These are phyloP conservation scores for Chaetomiaceae sp. DNA, from an alignment of 2,329 filamentous ascomycete genomes.

Conservation along the genomic window DNA sequence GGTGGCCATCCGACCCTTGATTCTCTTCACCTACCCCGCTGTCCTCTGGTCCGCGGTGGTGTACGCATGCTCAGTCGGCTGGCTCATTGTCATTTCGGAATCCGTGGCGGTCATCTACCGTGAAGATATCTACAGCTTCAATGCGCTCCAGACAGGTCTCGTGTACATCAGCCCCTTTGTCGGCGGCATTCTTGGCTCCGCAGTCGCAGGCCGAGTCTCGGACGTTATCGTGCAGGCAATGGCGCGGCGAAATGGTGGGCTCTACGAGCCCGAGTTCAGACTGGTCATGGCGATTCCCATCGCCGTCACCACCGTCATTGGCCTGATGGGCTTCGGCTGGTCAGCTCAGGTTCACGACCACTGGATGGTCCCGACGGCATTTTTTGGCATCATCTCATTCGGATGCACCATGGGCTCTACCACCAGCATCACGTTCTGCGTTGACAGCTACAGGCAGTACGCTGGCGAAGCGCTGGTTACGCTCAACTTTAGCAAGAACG, in stretches of 20 bases:
- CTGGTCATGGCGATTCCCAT: slow-evolving; percentile 84
- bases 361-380: slow-evolving; percentile 90
- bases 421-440: slow-evolving; percentile 87
- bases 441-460: slow-evolving; percentile 90
- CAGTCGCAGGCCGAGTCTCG: slow-evolving; percentile 81
- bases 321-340: slow-evolving; percentile 97
- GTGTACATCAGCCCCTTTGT: slow-evolving; percentile 89
- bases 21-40: slow-evolving; percentile 81
- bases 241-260: slow-evolving; percentile 79
- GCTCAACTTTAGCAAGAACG: slow-evolving; percentile 90
- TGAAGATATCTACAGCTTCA: slow-evolving; percentile 71
- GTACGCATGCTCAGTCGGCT: slow-evolving; percentile 85
- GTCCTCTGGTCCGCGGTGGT: slow-evolving; percentile 84
- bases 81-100: slow-evolving; percentile 93
- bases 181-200: slow-evolving; percentile 84
- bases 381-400: slow-evolving; percentile 89
- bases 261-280: slow-evolving; percentile 93
- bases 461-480: slow-evolving; percentile 92
- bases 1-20: slow-evolving; percentile 73
- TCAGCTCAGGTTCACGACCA: slow-evolving; percentile 67
- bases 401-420: slow-evolving; percentile 87
- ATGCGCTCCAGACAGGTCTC: slow-evolving; percentile 72
- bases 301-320: slow-evolving; percentile 70
- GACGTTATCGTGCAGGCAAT: slow-evolving; percentile 80
- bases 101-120: slow-evolving; percentile 78